These are phyloP conservation scores for Mesostigma viride DNA, from an alignment of 139 green algal genomes.

Conservation along the genomic window DNA sequence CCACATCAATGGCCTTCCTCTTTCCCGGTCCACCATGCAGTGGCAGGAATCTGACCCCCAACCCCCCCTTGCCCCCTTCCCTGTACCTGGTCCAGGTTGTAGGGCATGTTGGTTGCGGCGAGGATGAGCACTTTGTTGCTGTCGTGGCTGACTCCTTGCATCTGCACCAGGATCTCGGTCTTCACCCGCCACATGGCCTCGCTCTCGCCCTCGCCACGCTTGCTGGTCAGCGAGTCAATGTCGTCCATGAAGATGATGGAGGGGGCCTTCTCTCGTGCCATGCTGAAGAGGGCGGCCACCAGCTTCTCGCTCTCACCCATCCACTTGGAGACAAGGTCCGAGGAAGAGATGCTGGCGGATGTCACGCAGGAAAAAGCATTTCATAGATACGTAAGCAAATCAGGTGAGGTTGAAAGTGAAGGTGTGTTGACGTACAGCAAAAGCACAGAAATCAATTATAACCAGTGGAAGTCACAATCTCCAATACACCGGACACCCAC, in stretches of 20 bases:
- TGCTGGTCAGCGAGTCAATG: constrained; percentile 67
- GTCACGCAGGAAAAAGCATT: too few species aligned
- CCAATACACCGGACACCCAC: too few species aligned
- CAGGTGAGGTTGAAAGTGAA: too few species aligned
- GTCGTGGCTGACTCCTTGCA: constrained; percentile 45
- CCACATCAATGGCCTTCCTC: too few species aligned
- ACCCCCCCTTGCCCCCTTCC: too few species aligned
- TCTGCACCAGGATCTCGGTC: constrained; percentile 96
- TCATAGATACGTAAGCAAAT: too few species aligned
- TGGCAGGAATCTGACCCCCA: too few species aligned
- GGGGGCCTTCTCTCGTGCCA: constrained; percentile 81
- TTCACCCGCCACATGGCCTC: constrained; percentile 96
- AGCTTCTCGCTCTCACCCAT: constrained; percentile 93
- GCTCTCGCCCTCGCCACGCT: constrained; percentile 71
- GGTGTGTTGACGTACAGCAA: too few species aligned
- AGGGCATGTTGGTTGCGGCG: constrained; percentile 92
- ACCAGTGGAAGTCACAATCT: too few species aligned
- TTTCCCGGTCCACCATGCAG: too few species aligned
- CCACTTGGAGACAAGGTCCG: constrained; percentile 59
- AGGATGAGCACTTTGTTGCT: constrained; percentile 73
- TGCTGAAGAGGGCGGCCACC: constrained; percentile 80
- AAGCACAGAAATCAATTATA: too few species aligned
- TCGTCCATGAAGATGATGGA: constrained; percentile 99
- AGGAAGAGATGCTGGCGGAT: constrained; percentile 61
- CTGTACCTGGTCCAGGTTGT: constrained; percentile 71